A percentile compares a stretch with the other conserved stretches of the same genome.
Conservation (phyloP, 2,329 filamentous ascomycete species). For the Sclerotinia spermophila region DNA sequence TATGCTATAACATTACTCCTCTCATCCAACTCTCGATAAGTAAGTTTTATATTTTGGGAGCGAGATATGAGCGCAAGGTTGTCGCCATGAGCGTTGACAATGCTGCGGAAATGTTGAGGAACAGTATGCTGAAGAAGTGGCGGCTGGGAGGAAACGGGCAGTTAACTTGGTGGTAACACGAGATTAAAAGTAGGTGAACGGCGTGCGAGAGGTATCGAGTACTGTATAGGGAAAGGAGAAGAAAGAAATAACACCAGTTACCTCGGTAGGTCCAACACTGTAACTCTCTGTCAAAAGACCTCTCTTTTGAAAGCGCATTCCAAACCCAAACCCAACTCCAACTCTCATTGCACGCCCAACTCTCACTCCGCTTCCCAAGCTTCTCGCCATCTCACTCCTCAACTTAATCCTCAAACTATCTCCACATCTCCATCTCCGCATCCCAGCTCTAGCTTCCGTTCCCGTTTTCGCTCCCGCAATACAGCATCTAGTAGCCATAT, state of each 20-base stretch:
- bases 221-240: not conserved
- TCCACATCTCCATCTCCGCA: not conserved
- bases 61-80: conserved; percentile 55
- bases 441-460: not conserved
- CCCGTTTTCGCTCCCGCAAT: not conserved
- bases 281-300: conserved; percentile 36
- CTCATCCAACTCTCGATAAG: conserved; percentile 70
- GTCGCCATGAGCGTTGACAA: conserved; percentile 64
- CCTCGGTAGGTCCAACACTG: conserved; percentile 37
- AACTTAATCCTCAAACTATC: not conserved
- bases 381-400: not conserved
- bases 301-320: conserved; percentile 23
- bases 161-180: not conserved
- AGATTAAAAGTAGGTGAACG: not conserved
- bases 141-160: conserved; percentile 47
- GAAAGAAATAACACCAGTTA: conserved; percentile 27
- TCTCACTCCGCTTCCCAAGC: not conserved
- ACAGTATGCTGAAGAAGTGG: conserved; percentile 65
- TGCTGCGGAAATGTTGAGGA: conserved; percentile 64
- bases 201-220: not conserved
- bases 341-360: not conserved
- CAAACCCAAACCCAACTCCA: not conserved
- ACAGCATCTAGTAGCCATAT: not conserved
- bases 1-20: conserved; percentile 72
- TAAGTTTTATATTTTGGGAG: conserved; percentile 48